Evolutionary conservation across 2,329 filamentous ascomycete species (phyloP), one percentile per base, ranked within the genome.

Genomic region (Monosporascus ibericus): DNA sequence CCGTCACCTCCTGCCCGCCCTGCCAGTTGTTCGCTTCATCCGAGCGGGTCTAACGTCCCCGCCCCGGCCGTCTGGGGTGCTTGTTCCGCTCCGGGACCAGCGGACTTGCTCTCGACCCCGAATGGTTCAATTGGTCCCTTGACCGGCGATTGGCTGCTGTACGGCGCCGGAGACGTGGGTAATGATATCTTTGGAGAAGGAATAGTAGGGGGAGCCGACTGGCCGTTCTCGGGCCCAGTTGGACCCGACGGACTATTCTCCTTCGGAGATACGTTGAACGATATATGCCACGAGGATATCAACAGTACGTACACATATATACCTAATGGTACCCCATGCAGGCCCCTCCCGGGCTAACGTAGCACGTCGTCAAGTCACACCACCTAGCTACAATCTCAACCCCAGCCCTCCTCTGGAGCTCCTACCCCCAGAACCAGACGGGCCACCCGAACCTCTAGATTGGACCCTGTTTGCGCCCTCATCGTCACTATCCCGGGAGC

Each of bases 31-130:
- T 48, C 50, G 15, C n/a, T 50, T 42, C 39, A 56, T 50, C 30
- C 55, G 48, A 49, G 7, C 53, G 62, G 63, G 57, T 56, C 47
- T 68, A 59, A 55, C 37, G 7, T 30, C 47, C 52, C 20, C 44
- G 44, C 53, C 44, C 48, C 49, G 48, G 52, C 53, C 50, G 51
- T 56, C 55, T 62, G 60, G 60, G 54, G 60, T 60, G 52, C 44
- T 48, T 57, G 55, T 51, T 59, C 56, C 53, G 61, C 49, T 55
- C 55, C 54, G 57, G 63, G 59, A 57, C 58, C 60, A 50, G 56
- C 56, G 58, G 64, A 63, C 51, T 61, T 64, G 59, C 63, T 61
- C 55, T 58, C 56, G 63, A 63, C 57, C 49, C 61, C 55, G 50
- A 60, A 53, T 50, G 46, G 48, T 42, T 57, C 58, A n/a, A 51